Percentiles rank a stretch among this genome's conserved stretches.
Evolutionary conservation across 83 land plant genomes (phyloP).

Genomic region (Larix sibirica): DNA sequence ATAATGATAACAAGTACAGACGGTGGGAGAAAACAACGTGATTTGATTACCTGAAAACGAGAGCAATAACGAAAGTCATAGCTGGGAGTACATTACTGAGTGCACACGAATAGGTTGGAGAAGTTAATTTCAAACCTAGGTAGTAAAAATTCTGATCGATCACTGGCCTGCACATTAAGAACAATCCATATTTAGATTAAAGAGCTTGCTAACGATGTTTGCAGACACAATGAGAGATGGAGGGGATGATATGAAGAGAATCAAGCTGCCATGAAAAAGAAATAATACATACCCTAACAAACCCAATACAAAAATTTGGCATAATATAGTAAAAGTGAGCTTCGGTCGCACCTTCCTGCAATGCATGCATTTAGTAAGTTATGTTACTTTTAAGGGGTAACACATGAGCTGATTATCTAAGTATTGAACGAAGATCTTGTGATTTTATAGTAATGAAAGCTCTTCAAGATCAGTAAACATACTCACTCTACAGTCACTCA

Average conservation of each 20-base stretch:
- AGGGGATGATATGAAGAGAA: background rate
- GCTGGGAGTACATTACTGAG: no score
- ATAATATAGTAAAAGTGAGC: slow-evolving; percentile 36
- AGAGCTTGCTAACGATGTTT: background rate
- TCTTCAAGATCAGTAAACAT: background rate
- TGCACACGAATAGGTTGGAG: no score
- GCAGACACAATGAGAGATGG: background rate
- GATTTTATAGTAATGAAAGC: background rate
- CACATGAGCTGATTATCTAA: no score
- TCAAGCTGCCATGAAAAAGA: background rate
- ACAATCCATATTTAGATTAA: background rate
- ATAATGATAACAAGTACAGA: no score
- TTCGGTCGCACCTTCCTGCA: slow-evolving; percentile 57
- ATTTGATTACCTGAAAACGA: no score
- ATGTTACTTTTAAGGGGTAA: no score
- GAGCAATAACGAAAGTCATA: no score
- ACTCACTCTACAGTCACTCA: background rate
- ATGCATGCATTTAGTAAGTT: background rate
- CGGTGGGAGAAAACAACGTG: no score
- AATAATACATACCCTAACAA: slow-evolving; percentile 48
- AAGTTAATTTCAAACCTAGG: slow-evolving; percentile 25
- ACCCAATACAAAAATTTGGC: slow-evolving; percentile 42
- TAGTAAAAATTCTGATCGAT: slow-evolving; percentile 63
- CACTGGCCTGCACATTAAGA: slow-evolving; percentile 39
- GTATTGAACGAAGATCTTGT: no score